Percentiles rank a stretch among this genome's conserved stretches.
Evolutionary conservation across 2,329 filamentous ascomycete species (phyloP).

Genomic region (Mycosphaerella sp.): DNA sequence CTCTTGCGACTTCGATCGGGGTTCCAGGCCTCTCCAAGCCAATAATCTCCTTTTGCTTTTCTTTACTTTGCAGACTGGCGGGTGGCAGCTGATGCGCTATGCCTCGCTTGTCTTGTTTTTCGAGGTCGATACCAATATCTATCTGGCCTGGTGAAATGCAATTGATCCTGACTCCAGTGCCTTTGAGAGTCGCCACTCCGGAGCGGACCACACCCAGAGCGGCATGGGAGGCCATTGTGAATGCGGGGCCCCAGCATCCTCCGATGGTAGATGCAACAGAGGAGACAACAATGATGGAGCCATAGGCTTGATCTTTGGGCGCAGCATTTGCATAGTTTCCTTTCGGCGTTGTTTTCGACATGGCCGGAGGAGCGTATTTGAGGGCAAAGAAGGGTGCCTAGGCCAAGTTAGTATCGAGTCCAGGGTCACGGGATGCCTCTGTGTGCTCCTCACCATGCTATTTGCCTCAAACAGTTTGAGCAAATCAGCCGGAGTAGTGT

Average conservation of each 20-base stretch:
- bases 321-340: constrained; percentile 55
- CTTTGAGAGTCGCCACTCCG: constrained; percentile 53
- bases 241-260: constrained; percentile 55
- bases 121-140: constrained; percentile 43
- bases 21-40: constrained; percentile 54
- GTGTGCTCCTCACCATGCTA: constrained; percentile 37
- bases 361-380: constrained; percentile 59
- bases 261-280: constrained; percentile 53
- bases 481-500: constrained; percentile 52
- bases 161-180: constrained; percentile 55
- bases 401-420: constrained; percentile 21
- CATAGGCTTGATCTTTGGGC: constrained; percentile 55
- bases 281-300: constrained; percentile 57
- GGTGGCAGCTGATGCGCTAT: constrained; percentile 53
- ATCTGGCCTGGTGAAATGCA: constrained; percentile 46
- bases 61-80: constrained; percentile 46
- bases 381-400: constrained; percentile 55
- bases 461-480: constrained; percentile 56
- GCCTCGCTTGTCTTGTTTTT: constrained; percentile 47
- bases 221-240: constrained; percentile 56
- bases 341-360: constrained; percentile 53
- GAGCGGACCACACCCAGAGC: constrained; percentile 55
- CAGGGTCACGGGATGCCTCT: no score
- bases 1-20: constrained; percentile 54
- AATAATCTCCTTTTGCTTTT: constrained; percentile 48